phyloP scores from a whole-genome alignment of 768 basidiomycete genomes.

The Rhodotorula graminis region DNA sequence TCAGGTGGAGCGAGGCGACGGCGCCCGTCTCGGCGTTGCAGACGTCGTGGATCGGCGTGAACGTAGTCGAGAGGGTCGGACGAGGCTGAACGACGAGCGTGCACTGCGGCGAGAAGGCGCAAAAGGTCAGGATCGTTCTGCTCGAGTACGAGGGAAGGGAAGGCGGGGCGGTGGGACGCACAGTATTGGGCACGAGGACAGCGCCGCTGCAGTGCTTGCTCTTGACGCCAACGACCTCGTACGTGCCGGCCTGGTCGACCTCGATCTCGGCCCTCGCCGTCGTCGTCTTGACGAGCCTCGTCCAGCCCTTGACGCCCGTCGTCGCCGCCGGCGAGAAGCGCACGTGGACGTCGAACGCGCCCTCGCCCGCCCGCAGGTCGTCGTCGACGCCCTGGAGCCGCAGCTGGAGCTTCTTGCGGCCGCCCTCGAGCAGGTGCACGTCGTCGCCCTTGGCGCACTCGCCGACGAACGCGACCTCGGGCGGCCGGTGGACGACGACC shows the following conservation, averaged over 20 bases:
- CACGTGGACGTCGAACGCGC: conserved; percentile 9
- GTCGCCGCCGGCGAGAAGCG: conserved; percentile 9
- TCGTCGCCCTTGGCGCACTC: conserved; percentile 28
- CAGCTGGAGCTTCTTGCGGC: conserved; percentile 8
- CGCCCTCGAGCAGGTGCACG: conserved; percentile 10
- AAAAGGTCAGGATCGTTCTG: too few species aligned
- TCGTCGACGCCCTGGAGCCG: conserved; percentile 4
- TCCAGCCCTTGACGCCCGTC: conserved; percentile 6
- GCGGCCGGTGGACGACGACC: conserved; percentile 28
- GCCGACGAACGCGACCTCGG: conserved; percentile 24
- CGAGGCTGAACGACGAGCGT: conserved; percentile 29
- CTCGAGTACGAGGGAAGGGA: neutral
- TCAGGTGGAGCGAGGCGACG: conserved; percentile 26
- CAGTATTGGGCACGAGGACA: conserved; percentile 24
- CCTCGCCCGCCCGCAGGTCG: neutral
- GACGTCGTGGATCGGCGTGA: conserved; percentile 28
- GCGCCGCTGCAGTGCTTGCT: conserved; percentile 24
- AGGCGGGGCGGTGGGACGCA: neutral
- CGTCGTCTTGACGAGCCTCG: conserved; percentile 5
- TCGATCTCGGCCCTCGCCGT: conserved; percentile 2
- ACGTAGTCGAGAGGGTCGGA: conserved; percentile 29
- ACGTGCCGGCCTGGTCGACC: conserved; percentile 22
- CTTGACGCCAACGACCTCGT: conserved; percentile 28
- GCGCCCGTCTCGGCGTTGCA: conserved; percentile 33
- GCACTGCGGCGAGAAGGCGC: conserved; percentile 7